Evolutionary conservation across 2,329 filamentous ascomycete genomes (phyloP).

Genomic region (Seiridium cupressi): DNA sequence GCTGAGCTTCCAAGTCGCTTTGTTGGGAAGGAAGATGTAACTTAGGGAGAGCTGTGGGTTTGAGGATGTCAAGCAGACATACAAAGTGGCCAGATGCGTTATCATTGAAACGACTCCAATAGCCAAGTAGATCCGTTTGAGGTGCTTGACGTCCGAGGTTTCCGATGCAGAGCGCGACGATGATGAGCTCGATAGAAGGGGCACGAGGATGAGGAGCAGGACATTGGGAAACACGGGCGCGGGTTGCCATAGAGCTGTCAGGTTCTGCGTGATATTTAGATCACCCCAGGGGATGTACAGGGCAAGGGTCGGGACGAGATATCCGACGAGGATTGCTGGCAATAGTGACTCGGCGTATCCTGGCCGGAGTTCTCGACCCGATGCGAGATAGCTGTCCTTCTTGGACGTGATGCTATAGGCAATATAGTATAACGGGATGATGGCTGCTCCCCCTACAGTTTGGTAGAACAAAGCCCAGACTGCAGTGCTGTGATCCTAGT

Average conservation of each 20-base stretch:
- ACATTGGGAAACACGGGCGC: constrained; percentile 20
- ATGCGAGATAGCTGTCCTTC: constrained; percentile 16
- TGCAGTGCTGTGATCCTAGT: constrained; percentile 12
- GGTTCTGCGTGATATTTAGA: constrained; percentile 16
- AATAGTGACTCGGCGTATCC: constrained; percentile 20
- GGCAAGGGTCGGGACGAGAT: constrained; percentile 21
- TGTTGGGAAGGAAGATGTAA: constrained; percentile 22
- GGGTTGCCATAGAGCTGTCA: constrained; percentile 25
- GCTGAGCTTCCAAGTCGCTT: constrained; percentile 14
- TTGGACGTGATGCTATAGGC: constrained; percentile 14
- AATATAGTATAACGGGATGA: constrained; percentile 24
- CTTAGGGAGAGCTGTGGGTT: constrained; percentile 18
- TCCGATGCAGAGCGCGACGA: neutral
- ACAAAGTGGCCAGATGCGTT: constrained; percentile 19
- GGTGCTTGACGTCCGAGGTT: constrained; percentile 19
- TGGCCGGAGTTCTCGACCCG: constrained; percentile 16
- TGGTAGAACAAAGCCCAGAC: constrained; percentile 24
- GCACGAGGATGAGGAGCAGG: constrained; percentile 10
- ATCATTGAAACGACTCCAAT: constrained; percentile 16
- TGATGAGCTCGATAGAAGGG: neutral
- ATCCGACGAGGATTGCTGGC: constrained; percentile 18
- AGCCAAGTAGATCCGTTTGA: constrained; percentile 22
- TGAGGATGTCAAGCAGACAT: constrained; percentile 18
- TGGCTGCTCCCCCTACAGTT: constrained; percentile 19
- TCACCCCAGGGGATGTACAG: constrained; percentile 18